Conservation (phyloP, 2,329 filamentous ascomycete genomes). For the Eutypa lata region DNA sequence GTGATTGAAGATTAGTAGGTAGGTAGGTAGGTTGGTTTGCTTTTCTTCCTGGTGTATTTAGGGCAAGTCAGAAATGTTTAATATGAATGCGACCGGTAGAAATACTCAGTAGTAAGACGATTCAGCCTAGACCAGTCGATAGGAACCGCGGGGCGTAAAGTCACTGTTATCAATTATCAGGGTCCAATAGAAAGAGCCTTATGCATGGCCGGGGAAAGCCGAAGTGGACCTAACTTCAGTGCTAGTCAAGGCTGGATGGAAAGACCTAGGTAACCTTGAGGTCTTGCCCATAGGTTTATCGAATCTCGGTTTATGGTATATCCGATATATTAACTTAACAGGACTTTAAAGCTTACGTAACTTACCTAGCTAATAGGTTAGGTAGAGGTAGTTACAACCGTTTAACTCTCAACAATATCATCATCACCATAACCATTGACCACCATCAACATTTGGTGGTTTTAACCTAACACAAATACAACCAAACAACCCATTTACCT, state of each 20-base stretch:
- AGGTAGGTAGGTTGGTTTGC: neutral
- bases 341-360: neutral
- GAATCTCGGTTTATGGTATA: too few species aligned
- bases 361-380: neutral
- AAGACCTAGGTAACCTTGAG: too few species aligned
- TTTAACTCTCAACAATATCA: neutral
- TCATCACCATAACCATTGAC: neutral
- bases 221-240: too few species aligned
- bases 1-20: slow-evolving; percentile 3
- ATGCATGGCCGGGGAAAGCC: neutral
- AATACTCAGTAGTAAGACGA: neutral
- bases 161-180: neutral
- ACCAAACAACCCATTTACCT: neutral
- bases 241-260: too few species aligned
- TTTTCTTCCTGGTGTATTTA: neutral
- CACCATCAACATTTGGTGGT: neutral
- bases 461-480: neutral
- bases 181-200: neutral
- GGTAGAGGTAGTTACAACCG: neutral
- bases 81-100: neutral
- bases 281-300: too few species aligned
- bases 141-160: neutral
- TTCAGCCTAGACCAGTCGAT: neutral
- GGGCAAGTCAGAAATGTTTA: slow-evolving; percentile 16
- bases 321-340: neutral